Evolutionary conservation across 345 rosid genomes (phyloP).

Genomic region (Trapa bicornis): DNA sequence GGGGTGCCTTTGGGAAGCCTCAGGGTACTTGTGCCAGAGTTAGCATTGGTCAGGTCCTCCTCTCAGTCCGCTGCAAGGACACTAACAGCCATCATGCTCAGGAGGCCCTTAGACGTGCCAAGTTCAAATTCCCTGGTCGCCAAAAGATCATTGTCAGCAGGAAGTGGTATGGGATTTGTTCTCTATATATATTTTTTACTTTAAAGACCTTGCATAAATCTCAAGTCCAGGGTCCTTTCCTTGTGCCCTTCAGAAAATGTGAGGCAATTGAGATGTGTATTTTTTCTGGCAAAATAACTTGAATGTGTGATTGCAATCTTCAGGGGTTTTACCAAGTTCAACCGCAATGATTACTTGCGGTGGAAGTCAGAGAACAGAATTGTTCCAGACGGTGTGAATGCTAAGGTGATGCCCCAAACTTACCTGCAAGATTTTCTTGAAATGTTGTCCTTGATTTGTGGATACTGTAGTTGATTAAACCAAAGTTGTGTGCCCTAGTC

Average conservation of each 20-base stretch:
- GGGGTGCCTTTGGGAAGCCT: conserved; percentile 52
- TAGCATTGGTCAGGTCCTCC: conserved; percentile 38
- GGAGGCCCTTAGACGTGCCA: conserved; percentile 51
- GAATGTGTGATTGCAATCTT: neutral
- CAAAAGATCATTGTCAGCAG: conserved; percentile 55
- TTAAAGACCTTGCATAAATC: neutral
- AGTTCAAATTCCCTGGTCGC: conserved; percentile 53
- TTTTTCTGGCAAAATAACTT: too few species aligned
- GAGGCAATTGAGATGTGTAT: too few species aligned
- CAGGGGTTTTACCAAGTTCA: conserved; percentile 51
- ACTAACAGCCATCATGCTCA: conserved; percentile 35
- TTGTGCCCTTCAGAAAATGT: too few species aligned
- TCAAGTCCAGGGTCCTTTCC: neutral
- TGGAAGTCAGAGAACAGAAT: conserved; percentile 37
- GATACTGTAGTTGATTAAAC: neutral
- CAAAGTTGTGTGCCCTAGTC: neutral
- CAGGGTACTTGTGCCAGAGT: conserved; percentile 44
- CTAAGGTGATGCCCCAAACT: conserved; percentile 23
- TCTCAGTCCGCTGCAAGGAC: conserved; percentile 48
- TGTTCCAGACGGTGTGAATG: conserved; percentile 42
- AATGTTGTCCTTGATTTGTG: neutral
- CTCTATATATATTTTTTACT: neutral
- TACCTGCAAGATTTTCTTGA: neutral
- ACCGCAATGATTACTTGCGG: conserved; percentile 34
- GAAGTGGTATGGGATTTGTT: conserved; percentile 29